A percentile compares a stretch with the other conserved stretches of the same genome.
Evolutionary conservation across 768 basidiomycete genomes (phyloP).

Genomic region (Auriculariales sp.): DNA sequence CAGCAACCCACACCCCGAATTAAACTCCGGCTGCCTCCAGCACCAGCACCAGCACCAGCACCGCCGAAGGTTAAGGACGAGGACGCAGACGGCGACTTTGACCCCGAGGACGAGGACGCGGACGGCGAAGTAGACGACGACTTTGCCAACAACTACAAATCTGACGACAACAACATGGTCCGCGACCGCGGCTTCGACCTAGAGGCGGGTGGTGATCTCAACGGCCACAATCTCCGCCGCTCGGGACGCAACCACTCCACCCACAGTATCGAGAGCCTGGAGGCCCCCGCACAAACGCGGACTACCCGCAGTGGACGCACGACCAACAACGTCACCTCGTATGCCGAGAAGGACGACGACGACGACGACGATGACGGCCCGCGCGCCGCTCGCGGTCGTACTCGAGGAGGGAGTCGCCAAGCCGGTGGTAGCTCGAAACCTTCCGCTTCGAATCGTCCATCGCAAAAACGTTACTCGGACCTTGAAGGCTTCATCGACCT

Average conservation of each 20-base stretch:
- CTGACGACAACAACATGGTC: slow-evolving; percentile 17
- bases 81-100: slow-evolving; percentile 2
- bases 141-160: slow-evolving; percentile 1
- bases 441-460: slow-evolving; percentile 14
- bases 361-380: slow-evolving; percentile 36
- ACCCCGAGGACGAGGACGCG: slow-evolving; percentile 5
- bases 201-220: slow-evolving; percentile 11
- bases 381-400: neutral
- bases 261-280: slow-evolving; percentile 12
- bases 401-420: neutral
- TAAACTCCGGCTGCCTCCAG: neutral
- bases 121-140: slow-evolving; percentile 15
- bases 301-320: slow-evolving; percentile 15
- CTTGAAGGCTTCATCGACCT: slow-evolving; percentile 4
- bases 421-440: slow-evolving; percentile 5
- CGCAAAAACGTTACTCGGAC: neutral
- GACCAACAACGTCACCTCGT: neutral
- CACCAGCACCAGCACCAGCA: slow-evolving; percentile 1
- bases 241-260: slow-evolving; percentile 11
- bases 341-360: slow-evolving; percentile 22
- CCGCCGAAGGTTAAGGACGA: neutral
- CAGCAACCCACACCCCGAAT: neutral
- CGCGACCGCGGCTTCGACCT: slow-evolving; percentile 33
- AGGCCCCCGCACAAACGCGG: slow-evolving; percentile 9
- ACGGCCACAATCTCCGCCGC: slow-evolving; percentile 16